phyloP scores from a whole-genome alignment of 345 rosid genomes.

The Eucalyptus leucophloia region DNA sequence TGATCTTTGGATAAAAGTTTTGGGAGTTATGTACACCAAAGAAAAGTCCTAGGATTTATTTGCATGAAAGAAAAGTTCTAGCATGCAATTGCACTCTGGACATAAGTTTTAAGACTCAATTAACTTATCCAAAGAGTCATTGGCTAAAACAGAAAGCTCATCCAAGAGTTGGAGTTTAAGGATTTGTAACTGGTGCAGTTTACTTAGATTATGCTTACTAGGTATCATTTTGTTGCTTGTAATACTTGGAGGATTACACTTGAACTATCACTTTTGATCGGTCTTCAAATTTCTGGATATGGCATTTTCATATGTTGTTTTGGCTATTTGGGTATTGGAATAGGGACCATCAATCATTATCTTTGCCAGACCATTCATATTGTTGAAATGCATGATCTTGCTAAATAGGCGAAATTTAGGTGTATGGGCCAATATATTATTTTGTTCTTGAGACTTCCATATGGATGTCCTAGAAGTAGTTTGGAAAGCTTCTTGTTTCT shows the following conservation, averaged over 20 bases:
- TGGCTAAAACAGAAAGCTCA: neutral
- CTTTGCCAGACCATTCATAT: slow-evolving; percentile 36
- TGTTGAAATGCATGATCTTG: slow-evolving; percentile 14
- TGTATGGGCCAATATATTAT: neutral
- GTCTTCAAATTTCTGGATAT: neutral
- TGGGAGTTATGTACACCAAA: neutral
- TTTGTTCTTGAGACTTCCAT: neutral
- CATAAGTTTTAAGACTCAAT: neutral
- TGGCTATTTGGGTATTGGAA: neutral
- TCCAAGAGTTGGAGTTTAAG: neutral
- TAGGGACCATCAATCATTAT: neutral
- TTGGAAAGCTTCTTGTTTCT: neutral
- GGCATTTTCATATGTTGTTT: neutral
- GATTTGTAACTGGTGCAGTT: neutral
- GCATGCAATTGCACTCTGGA: neutral
- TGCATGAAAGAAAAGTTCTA: neutral
- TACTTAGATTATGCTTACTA: neutral
- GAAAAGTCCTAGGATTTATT: neutral
- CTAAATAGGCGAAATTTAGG: neutral
- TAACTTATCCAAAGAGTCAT: neutral
- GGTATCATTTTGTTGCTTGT: neutral
- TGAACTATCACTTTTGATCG: neutral
- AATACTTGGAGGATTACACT: neutral
- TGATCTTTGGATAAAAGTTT: neutral
- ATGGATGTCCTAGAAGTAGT: neutral